A percentile compares a stretch with the other conserved stretches of the same genome.
Conservation (phyloP, 306 rosid genomes). For the Chamaecrista fasciculata region DNA sequence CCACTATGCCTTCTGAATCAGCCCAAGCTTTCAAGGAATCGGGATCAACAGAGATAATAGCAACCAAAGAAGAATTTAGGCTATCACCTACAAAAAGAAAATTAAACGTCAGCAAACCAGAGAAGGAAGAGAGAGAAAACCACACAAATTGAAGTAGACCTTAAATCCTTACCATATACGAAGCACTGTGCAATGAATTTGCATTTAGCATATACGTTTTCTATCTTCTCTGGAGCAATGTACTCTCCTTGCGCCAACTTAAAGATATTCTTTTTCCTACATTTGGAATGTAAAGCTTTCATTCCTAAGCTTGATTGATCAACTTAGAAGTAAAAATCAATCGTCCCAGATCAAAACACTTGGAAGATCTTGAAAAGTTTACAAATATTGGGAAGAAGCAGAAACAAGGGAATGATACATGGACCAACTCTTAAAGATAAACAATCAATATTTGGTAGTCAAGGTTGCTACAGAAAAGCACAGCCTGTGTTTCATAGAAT, state of each 20-base stretch:
- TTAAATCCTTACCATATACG: slow-evolving; percentile 71
- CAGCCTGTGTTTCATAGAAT: not conserved
- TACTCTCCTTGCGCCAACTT: slow-evolving; percentile 99
- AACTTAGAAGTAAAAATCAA: slow-evolving; percentile 4
- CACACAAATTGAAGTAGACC: slow-evolving; percentile 1
- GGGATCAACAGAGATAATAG: slow-evolving; percentile 75
- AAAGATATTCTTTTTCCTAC: slow-evolving; percentile 96
- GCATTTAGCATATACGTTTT: slow-evolving; percentile 91
- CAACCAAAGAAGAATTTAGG: slow-evolving; percentile 81
- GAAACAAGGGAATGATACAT: not conserved
- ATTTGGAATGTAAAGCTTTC: slow-evolving; percentile 26
- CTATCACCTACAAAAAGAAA: slow-evolving; percentile 70
- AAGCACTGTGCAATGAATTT: slow-evolving; percentile 82
- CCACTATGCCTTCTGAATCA: slow-evolving; percentile 75
- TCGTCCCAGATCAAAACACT: not conserved
- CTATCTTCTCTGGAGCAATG: slow-evolving; percentile 98
- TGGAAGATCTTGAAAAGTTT: not conserved
- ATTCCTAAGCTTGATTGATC: slow-evolving; percentile 13
- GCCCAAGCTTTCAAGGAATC: slow-evolving; percentile 88
- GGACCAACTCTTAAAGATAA: not conserved
- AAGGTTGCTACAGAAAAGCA: not conserved
- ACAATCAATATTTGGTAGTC: not conserved
- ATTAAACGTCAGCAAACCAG: slow-evolving; percentile 35
- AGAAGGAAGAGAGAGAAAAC: not conserved
- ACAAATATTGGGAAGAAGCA: not conserved